A percentile compares a stretch with the other conserved stretches of the same genome.
Conservation (phyloP, 2,329 filamentous ascomycete genomes). For the Ascochyta viciae-villosae region DNA sequence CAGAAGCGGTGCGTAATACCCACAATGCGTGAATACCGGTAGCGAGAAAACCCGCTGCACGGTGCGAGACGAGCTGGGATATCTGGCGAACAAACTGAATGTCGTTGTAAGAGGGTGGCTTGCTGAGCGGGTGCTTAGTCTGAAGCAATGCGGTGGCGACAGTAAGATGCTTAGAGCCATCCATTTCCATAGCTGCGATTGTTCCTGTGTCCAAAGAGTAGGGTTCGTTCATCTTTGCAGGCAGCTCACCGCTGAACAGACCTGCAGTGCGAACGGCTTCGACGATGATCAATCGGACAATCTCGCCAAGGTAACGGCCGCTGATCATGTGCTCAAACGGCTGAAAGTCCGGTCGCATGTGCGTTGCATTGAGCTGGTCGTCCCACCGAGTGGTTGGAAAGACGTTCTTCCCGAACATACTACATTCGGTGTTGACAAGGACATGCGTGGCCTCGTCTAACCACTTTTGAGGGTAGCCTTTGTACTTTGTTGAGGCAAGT, state of each 20-base stretch:
- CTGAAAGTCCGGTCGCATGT: constrained; percentile 67
- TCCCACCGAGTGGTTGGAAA: constrained; percentile 69
- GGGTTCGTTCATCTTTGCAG: constrained; percentile 61
- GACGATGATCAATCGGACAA: constrained; percentile 66
- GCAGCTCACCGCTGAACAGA: constrained; percentile 64
- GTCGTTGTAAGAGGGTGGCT: constrained; percentile 56
- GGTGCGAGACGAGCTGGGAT: constrained; percentile 61
- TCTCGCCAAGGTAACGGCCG: constrained; percentile 69
- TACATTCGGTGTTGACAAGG: constrained; percentile 70
- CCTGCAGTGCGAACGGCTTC: constrained; percentile 64
- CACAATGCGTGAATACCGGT: constrained; percentile 69
- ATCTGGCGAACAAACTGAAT: constrained; percentile 63
- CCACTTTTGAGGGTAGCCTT: constrained; percentile 61
- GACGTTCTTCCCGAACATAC: constrained; percentile 69
- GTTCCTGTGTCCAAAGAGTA: constrained; percentile 67
- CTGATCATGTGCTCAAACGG: constrained; percentile 70
- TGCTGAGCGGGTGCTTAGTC: constrained; percentile 58
- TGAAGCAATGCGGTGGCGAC: constrained; percentile 57
- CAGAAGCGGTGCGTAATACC: constrained; percentile 60
- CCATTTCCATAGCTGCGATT: constrained; percentile 64
- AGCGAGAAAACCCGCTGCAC: constrained; percentile 68
- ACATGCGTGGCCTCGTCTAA: constrained; percentile 65
- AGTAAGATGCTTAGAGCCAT: constrained; percentile 49
- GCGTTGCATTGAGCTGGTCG: constrained; percentile 63
- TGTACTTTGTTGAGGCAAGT: constrained; percentile 64